Conservation (phyloP, 495 filamentous ascomycete species). For the Xylaria telfairii region DNA sequence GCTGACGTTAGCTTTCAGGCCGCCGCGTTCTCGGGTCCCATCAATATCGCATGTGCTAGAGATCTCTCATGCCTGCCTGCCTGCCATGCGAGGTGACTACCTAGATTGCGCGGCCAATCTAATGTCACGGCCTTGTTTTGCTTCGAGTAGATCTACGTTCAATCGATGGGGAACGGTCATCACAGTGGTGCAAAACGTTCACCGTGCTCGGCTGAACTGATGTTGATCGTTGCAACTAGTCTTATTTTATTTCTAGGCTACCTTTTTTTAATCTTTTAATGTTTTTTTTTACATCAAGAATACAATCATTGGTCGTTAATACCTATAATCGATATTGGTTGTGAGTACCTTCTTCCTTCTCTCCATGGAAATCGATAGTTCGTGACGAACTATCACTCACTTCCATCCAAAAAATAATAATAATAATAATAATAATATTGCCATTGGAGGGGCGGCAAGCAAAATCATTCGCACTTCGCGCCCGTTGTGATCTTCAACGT, state of each 20-base stretch:
- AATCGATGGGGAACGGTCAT: conserved; percentile 16
- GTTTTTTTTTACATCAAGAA: too few relatives aligned
- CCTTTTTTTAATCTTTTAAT: too few relatives aligned
- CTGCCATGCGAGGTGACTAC: background rate
- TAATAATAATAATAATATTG: too few relatives aligned
- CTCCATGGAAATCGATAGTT: too few relatives aligned
- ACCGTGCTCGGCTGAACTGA: background rate
- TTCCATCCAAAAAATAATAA: too few relatives aligned
- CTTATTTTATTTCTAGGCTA: too few relatives aligned
- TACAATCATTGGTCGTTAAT: too few relatives aligned
- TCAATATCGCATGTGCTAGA: background rate
- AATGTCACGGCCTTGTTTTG: background rate
- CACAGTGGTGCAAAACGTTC: background rate
- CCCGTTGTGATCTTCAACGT: background rate
- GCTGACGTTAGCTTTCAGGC: background rate
- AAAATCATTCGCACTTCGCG: too few relatives aligned
- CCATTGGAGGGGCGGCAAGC: too few relatives aligned
- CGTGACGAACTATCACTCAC: too few relatives aligned
- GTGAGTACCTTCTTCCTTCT: too few relatives aligned
- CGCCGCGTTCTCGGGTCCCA: background rate
- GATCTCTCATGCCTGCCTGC: background rate
- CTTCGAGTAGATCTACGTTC: conserved; percentile 30
- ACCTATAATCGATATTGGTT: too few relatives aligned
- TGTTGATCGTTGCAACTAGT: background rate
- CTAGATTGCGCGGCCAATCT: background rate